phyloP scores from a whole-genome alignment of 129 eudicot genomes.

The Cynara cardunculus region DNA sequence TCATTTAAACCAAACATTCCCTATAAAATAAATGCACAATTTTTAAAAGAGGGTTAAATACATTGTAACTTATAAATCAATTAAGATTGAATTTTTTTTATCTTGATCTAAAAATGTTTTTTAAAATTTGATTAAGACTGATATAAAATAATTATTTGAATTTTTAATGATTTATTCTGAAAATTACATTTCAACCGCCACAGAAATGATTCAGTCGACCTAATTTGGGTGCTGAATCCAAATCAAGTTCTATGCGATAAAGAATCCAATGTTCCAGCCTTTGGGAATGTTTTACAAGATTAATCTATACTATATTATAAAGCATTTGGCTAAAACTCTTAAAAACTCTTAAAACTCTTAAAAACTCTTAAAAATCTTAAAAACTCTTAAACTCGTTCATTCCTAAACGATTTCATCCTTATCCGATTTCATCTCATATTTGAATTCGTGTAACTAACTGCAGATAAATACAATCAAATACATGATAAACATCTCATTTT shows the following conservation, averaged over 20 bases:
- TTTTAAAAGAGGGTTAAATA: neutral
- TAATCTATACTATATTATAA: no score
- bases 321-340: no score
- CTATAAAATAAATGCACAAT: no score
- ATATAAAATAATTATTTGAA: neutral
- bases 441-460: no score
- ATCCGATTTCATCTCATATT: no score
- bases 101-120: neutral
- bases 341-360: no score
- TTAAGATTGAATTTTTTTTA: neutral
- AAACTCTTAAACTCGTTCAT: no score
- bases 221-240: neutral
- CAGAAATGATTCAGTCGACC: neutral
- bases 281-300: neutral
- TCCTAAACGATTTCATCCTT: no score
- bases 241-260: neutral
- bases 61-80: neutral
- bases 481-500: no score
- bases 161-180: neutral
- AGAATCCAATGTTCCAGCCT: neutral
- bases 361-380: no score
- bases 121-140: neutral
- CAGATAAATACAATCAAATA: no score
- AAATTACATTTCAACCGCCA: neutral
- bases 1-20: no score